These are phyloP conservation scores for Suillus clintonianus DNA, from an alignment of 768 basidiomycete species.

Conservation along the genomic window DNA sequence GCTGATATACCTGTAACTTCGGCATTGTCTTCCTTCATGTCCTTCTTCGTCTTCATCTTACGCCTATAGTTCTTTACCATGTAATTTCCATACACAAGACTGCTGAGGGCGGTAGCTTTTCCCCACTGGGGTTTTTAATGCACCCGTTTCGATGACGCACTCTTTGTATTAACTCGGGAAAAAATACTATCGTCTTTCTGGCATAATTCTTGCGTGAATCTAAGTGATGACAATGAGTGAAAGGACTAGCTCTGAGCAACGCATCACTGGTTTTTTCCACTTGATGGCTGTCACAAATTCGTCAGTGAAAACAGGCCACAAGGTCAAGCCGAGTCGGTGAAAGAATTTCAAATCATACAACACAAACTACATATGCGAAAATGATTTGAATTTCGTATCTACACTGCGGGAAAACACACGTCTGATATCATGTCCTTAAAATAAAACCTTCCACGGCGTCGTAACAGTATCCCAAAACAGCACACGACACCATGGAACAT, in stretches of 20 bases:
- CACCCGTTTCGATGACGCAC: conserved; percentile 12
- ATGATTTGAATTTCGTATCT: not conserved
- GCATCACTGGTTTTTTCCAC: not conserved
- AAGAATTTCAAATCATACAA: not conserved
- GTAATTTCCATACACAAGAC: not conserved
- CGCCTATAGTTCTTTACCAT: not conserved
- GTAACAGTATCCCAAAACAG: not conserved
- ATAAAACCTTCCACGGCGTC: not conserved
- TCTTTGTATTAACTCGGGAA: conserved; percentile 2
- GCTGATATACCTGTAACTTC: not conserved
- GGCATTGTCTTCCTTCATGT: not conserved
- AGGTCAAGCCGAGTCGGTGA: not conserved
- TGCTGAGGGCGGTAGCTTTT: conserved; percentile 18
- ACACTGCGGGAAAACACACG: not conserved
- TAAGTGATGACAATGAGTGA: not conserved
- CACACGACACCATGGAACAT: not conserved
- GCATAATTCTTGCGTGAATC: not conserved
- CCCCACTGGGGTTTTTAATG: conserved; percentile 15
- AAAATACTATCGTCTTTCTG: not conserved
- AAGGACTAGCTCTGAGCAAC: not conserved
- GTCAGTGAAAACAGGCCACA: not conserved
- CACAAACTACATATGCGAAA: not conserved
- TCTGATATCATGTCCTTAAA: not conserved
- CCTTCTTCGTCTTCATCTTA: not conserved
- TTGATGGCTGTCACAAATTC: not conserved